Evolutionary conservation across 1,284 basidiomycete genomes (phyloP).

Genomic region (Microstroma glucosiphilum): DNA sequence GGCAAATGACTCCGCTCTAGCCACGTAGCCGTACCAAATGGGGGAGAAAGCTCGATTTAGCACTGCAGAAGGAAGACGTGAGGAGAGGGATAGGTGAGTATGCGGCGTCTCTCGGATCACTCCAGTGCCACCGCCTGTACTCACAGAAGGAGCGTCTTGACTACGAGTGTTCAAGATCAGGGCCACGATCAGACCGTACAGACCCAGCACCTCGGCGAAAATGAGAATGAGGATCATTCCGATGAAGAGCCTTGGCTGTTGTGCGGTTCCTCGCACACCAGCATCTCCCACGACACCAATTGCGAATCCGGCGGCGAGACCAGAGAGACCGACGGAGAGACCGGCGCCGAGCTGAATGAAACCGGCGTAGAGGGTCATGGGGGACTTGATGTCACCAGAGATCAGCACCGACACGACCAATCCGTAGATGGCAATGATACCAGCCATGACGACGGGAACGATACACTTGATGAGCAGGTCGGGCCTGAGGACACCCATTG

Average conservation of each 20-base stretch:
- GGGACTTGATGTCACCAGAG: slow-evolving; percentile 54
- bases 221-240: slow-evolving; percentile 58
- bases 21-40: no score
- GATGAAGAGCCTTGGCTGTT: slow-evolving; percentile 87
- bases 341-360: slow-evolving; percentile 94
- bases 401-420: slow-evolving; percentile 58
- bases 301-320: slow-evolving; percentile 93
- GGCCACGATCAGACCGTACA: slow-evolving; percentile 82
- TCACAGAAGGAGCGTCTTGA: slow-evolving; percentile 29
- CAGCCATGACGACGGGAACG: slow-evolving; percentile 97
- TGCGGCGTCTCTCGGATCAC: background rate
- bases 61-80: no score
- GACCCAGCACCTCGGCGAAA: slow-evolving; percentile 82
- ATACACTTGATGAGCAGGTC: slow-evolving; percentile 98
- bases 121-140: background rate
- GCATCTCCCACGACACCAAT: slow-evolving; percentile 93
- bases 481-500: slow-evolving; percentile 86
- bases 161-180: slow-evolving; percentile 70
- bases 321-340: slow-evolving; percentile 81
- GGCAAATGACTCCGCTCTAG: no score
- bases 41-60: no score
- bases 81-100: background rate
- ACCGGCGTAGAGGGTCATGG: slow-evolving; percentile 65
- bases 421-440: slow-evolving; percentile 77
- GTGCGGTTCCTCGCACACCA: slow-evolving; percentile 54